Base-by-base conservation (phyloP, 2,329 filamentous ascomycete genomes). In the Fusarium denticulatum region DNA sequence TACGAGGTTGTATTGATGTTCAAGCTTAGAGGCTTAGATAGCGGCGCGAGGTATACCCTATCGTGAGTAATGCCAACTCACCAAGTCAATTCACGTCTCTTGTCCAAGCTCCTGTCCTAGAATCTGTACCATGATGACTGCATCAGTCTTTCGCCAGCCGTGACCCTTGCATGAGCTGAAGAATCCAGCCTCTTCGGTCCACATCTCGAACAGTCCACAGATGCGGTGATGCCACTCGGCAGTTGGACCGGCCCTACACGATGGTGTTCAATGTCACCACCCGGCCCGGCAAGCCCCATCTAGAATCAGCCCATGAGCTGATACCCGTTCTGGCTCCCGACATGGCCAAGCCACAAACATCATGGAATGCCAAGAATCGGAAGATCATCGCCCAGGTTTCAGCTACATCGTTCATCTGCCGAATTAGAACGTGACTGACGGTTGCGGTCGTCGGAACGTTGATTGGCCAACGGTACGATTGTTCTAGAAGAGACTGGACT, bases 331-430 rank as follows among this genome's bases (percentile, higher is more conserved):
- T 46, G 50, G 50, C 16, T 26, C 34, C 57, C 43, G 11, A 30
- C 6, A 12, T 16, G 4, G 45, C 34, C 26, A 53, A 42, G 40
- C 46, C 42, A 59, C 46, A 5, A 18, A 16, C 39, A 52, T 28
- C 26, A 47, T 52, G 65, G 45, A 69, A 69, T 65, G 66, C 26
- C 22, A 39, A 45, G 14, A 42, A 20, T 18, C 6, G 39, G 12
- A 68, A 28, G 15, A 50, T 34, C 15, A 30, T 9, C 15, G 16
- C 3, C 4, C 59, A 43, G 14, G 66, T 69, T 69, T 69, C 67
- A 69, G 66, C 46, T 52, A 55, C 67, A 2, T n/a, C 30, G 14
- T 39, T 18, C 16, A 37, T 26, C 20, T n/a, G 34, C 42, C n/a
- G 30, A 26, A 58, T 46, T 43, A 16, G 18, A 24, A 47, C 4